Percentiles rank a stretch among this genome's conserved stretches.
phyloP scores from a whole-genome alignment of 2,329 filamentous ascomycete genomes.

The Colletotrichum viniferum region DNA sequence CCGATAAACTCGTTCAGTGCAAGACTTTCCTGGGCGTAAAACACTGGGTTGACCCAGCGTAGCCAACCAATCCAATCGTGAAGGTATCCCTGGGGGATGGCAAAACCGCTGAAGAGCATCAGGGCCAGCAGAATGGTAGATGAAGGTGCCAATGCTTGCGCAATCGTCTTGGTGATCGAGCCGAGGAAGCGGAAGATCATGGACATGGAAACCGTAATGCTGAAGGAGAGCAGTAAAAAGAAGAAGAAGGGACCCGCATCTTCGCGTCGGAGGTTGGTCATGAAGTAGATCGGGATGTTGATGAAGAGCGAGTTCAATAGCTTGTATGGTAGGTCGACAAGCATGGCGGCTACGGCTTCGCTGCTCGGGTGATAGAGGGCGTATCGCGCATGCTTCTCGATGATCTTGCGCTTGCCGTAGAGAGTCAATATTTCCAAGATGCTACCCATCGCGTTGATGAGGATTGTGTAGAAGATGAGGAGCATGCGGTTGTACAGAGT shows the following conservation, averaged over 20 bases:
- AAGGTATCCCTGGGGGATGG: slow-evolving; percentile 44
- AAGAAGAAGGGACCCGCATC: slow-evolving; percentile 58
- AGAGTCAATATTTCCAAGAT: slow-evolving; percentile 32
- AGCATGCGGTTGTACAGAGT: slow-evolving; percentile 51
- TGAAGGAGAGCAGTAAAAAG: slow-evolving; percentile 55
- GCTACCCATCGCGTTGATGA: slow-evolving; percentile 54
- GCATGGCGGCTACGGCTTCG: slow-evolving; percentile 1
- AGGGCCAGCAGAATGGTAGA: slow-evolving; percentile 56
- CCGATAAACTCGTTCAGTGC: slow-evolving; percentile 67
- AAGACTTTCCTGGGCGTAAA: slow-evolving; percentile 70
- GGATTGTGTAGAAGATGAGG: slow-evolving; percentile 56
- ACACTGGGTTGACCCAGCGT: slow-evolving; percentile 53
- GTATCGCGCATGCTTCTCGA: slow-evolving; percentile 31
- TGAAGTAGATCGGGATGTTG: slow-evolving; percentile 68
- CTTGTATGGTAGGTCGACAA: slow-evolving; percentile 31
- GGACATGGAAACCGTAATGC: slow-evolving; percentile 52
- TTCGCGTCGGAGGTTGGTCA: slow-evolving; percentile 61
- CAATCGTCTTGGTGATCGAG: slow-evolving; percentile 51
- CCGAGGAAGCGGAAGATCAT: slow-evolving; percentile 55
- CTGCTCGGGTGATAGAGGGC: slow-evolving; percentile 36
- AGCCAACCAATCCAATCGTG: slow-evolving; percentile 56
- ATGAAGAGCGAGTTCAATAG: slow-evolving; percentile 56
- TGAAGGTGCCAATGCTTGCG: slow-evolving; percentile 57
- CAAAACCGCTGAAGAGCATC: slow-evolving; percentile 60
- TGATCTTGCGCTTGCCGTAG: slow-evolving; percentile 28